Percentiles rank a stretch among this genome's conserved stretches.
phyloP scores from a whole-genome alignment of 768 basidiomycete genomes.

The Collybiopsis confluens region DNA sequence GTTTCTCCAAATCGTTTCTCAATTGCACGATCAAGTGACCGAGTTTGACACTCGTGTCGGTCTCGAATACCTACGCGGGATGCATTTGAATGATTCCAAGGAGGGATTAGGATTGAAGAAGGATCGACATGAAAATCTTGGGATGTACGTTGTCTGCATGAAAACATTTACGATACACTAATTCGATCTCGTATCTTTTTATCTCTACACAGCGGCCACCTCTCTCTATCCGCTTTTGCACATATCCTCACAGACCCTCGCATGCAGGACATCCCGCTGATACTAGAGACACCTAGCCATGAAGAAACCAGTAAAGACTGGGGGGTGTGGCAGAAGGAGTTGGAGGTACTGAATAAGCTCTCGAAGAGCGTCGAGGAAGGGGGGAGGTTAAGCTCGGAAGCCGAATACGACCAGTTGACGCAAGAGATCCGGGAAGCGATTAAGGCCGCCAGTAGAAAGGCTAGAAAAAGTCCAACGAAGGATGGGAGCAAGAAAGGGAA shows the following conservation, averaged over 20 bases:
- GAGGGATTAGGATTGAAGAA: conserved; percentile 56
- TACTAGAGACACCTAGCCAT: conserved; percentile 77
- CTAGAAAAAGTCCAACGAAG: conserved; percentile 10
- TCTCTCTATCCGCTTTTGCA: conserved; percentile 60
- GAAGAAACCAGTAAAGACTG: conserved; percentile 37
- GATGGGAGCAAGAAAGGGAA: conserved; percentile 5
- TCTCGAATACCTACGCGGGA: conserved; percentile 67
- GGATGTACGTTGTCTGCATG: conserved; percentile 49
- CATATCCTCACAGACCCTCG: conserved; percentile 67
- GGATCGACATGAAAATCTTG: conserved; percentile 84
- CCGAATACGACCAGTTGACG: not conserved
- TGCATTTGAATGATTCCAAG: conserved; percentile 88
- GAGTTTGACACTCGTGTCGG: conserved; percentile 67
- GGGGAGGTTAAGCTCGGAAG: not conserved
- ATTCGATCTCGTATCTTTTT: not conserved
- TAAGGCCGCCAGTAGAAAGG: conserved; percentile 1
- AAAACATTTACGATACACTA: not conserved
- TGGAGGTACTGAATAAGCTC: conserved; percentile 51
- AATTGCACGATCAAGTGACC: not conserved
- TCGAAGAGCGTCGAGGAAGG: conserved; percentile 16
- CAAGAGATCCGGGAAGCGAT: conserved; percentile 13
- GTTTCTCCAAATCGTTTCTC: not conserved
- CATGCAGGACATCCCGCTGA: conserved; percentile 65
- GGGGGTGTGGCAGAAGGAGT: conserved; percentile 72
- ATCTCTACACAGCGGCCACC: conserved; percentile 48